Evolutionary conservation across 108 stramenopile species (phyloP).

Genomic region (Pseudonitzschia multiseries): DNA sequence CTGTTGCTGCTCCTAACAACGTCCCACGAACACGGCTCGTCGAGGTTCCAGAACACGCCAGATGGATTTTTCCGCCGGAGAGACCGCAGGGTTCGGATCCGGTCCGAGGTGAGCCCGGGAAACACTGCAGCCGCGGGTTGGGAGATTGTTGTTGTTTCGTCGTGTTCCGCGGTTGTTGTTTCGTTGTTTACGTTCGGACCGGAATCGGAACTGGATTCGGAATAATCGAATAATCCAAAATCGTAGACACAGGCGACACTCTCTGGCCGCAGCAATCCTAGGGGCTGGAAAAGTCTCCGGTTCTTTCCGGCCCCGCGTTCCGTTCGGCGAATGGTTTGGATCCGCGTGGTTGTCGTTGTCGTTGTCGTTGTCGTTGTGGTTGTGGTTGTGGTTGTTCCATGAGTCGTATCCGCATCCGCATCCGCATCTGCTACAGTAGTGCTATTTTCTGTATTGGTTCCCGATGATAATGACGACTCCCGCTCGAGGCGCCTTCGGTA

Average conservation of each 20-base stretch:
- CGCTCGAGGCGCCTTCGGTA: neutral
- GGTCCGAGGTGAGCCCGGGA: neutral
- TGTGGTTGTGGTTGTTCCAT: too few relatives aligned
- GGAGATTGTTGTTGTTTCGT: neutral
- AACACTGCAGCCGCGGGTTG: neutral
- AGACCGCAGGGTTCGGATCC: neutral
- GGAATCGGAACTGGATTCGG: neutral
- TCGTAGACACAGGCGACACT: constrained; percentile 7
- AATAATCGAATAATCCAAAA: neutral
- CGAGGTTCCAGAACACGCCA: neutral
- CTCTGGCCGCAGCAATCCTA: constrained; percentile 28
- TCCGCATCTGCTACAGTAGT: too few relatives aligned
- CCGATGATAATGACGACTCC: too few relatives aligned
- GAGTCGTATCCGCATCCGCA: too few relatives aligned
- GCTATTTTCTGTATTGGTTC: too few relatives aligned
- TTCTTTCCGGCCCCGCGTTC: constrained; percentile 27
- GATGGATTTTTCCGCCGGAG: neutral
- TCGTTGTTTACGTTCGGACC: neutral
- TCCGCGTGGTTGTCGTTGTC: neutral
- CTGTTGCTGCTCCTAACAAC: neutral
- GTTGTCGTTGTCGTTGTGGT: too few relatives aligned
- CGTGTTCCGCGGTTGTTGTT: neutral
- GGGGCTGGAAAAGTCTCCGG: constrained; percentile 18
- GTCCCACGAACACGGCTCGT: neutral
- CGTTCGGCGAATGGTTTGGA: constrained; percentile 17